Evolutionary conservation across 805 yeast species (phyloP).

Genomic region (Cyberlindnera euphorbiae): DNA sequence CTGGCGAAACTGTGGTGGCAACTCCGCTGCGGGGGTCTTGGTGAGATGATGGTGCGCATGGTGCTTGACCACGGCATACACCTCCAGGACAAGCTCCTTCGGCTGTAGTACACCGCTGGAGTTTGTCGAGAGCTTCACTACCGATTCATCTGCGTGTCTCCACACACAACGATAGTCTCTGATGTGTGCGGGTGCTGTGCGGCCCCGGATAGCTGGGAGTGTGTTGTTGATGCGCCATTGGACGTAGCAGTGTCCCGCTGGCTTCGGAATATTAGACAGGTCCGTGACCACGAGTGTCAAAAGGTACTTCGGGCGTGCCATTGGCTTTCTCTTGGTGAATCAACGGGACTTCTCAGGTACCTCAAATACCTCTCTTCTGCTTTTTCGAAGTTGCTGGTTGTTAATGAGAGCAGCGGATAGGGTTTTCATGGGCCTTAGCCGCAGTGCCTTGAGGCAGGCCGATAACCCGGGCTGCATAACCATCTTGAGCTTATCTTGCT

Average conservation of each 20-base stretch:
- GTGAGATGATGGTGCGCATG: conserved; percentile 17
- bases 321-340: too few species aligned
- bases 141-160: conserved; percentile 33
- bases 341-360: too few species aligned
- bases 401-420: too few species aligned
- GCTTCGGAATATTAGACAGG: conserved; percentile 79
- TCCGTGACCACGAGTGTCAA: conserved; percentile 58
- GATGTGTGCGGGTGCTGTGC: conserved; percentile 40
- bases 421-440: too few species aligned
- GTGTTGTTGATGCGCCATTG: conserved; percentile 59
- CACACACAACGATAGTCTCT: conserved; percentile 50
- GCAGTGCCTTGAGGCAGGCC: too few species aligned
- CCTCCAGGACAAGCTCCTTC: conserved; percentile 37
- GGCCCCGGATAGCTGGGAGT: conserved; percentile 36
- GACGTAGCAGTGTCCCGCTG: conserved; percentile 61
- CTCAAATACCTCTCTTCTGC: too few species aligned
- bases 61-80: conserved; percentile 33
- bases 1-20: too few species aligned
- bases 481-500: too few species aligned
- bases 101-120: conserved; percentile 30
- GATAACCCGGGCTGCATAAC: too few species aligned
- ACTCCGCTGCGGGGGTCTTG: too few species aligned
- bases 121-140: conserved; percentile 38
- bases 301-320: conserved; percentile 52
- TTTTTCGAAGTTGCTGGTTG: too few species aligned